Evolutionary conservation across 345 rosid species (phyloP), one percentile per base, ranked within the genome.

Genomic region (Heritiera fomes): DNA sequence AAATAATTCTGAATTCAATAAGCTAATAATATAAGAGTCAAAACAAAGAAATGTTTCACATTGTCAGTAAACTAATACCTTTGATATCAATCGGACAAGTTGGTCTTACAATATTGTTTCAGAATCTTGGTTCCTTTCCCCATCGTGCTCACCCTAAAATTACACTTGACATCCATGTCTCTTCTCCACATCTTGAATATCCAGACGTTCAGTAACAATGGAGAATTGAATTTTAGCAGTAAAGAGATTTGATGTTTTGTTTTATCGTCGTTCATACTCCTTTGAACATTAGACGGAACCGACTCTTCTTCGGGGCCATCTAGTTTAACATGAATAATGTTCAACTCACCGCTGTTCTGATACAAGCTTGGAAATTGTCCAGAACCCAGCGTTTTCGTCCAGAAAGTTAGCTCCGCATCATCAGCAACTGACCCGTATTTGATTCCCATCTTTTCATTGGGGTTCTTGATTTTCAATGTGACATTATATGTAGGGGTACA

Each of bases 61-160:
- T 75, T 52, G 75, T 64, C 67, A 23, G 28, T 73, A 60, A 78
- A 82, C 18, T 40, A 74, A 77, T 79, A 74, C 83, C 75, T 12
- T 64, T 78, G 64, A 20, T 46, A 73, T 79, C 73, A 8, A 71
- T 84, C 68, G 50, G 82, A 75, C 76, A 91, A 78, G 50, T 85
- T 64, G 49, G 84, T 83, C 46, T 78, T 78, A 74, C 97, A 91
- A n/a, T 85, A 45, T 79, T 90, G 88, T 15, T 89, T 86, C 59
- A 84, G 77, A 84, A 92, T 65, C 49, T 83, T 82, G 40, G 78
- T 79, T 71, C 79, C 87, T 55, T 73, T 55, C 38, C 83, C 87
- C 67, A 87, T 74, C 1, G 84, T 87, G 68, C 79, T 82, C 55
- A 94, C 88, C 78, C 84, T 80, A 66, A 94, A 82, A 62, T 84